Base-by-base conservation (phyloP, 768 basidiomycete species). In the Suillus bovinus region DNA sequence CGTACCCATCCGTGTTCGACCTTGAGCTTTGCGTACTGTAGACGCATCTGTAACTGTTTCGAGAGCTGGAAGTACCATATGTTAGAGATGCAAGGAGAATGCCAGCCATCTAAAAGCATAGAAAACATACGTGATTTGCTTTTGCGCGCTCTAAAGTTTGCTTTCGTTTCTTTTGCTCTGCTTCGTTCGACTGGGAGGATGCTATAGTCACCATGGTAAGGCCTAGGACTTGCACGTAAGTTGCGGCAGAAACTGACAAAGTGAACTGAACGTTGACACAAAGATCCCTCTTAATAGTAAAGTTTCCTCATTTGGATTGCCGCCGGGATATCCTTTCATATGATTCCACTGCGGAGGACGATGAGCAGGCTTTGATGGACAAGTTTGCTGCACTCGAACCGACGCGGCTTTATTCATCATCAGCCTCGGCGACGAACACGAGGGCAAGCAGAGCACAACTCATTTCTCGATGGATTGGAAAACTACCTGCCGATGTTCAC, bases 301-400 rank as follows among this genome's bases (percentile, higher is more conserved):
- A 55, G 36, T 24, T 24, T 38, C 54, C 36, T 55, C 54, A 56
- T 56, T 41, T 56, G 55, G 55, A 56, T 24, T 39, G 24, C 55
- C 55, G 55, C 55, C 55, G 55, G 55, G 38, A 27, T 24, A 11
- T 56, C 38, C 27, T 39, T 55, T 55, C 24, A 22, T 22, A 55
- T n/a, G n/a, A n/a, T n/a, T n/a, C n/a, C 31, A n/a, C 50, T 56
- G 36, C 55, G 36, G 24, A 55, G 17, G 24, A 38, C 55, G 52
- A 16, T 50, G 65, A 53, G 50, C 68, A 64, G 13, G 60, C 60
- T 60, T 63, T 64, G 62, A 91, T 93, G 92, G 89, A 96, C 78
- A 91, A 91, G 75, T 95, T 95, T 76, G 81, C 86, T n/a, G 84
- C 91, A 0, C 84, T 96, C 44, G 90, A 94, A 71, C 93, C 94